Percentiles rank a stretch among this genome's conserved stretches.
Evolutionary conservation across 306 rosid species (phyloP).

Genomic region (Castanea mollissima): DNA sequence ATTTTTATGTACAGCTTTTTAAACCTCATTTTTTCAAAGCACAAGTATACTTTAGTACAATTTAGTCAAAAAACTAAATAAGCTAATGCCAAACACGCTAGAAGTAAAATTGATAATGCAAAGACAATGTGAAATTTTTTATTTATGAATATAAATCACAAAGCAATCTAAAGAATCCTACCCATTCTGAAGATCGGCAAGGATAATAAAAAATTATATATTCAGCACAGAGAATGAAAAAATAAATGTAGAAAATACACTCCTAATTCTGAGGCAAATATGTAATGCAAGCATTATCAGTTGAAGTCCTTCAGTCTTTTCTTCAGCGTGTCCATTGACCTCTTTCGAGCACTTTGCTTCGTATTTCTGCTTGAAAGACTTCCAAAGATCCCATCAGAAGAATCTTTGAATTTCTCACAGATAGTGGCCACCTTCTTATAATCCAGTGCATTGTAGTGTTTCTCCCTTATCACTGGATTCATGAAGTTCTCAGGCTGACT

Average conservation of each 20-base stretch:
- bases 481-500: constrained; percentile 96
- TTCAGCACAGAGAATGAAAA: no score
- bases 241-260: background rate
- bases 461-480: constrained; percentile 95
- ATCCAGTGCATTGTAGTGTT: constrained; percentile 73
- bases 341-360: constrained; percentile 83
- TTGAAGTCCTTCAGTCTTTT: constrained; percentile 85
- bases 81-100: no score
- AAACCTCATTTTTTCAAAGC: no score
- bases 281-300: constrained; percentile 30
- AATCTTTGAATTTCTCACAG: constrained; percentile 83
- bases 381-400: constrained; percentile 82
- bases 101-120: background rate
- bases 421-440: constrained; percentile 71
- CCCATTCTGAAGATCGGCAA: constrained; percentile 14
- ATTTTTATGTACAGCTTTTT: no score
- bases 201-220: background rate
- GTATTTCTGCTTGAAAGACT: constrained; percentile 72
- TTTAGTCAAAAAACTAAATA: no score
- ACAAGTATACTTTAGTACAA: no score
- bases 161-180: constrained; percentile 12
- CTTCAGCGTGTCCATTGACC: constrained; percentile 82
- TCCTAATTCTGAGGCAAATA: constrained; percentile 36
- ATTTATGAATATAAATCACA: background rate
- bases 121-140: background rate